Base-by-base conservation (phyloP, 495 filamentous ascomycete species). In the Lichenothelia convexa region DNA sequence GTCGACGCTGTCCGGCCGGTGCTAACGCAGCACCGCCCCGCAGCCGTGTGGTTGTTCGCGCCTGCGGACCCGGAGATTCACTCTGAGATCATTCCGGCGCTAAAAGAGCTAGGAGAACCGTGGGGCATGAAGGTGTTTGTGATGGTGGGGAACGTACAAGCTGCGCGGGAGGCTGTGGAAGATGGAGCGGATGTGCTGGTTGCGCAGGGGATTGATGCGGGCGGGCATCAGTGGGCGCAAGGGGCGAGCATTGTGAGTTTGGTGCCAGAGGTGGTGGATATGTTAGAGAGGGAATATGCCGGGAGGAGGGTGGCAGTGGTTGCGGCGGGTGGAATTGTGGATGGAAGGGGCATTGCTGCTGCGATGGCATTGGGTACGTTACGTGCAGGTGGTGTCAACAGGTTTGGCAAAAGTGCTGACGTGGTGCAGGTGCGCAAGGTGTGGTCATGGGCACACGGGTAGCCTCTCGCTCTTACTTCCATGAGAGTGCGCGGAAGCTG, bases 1-100 rank as follows among this genome's bases (percentile, higher is more conserved):
- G 38, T 58, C 0, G 36, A 45, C 8, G 64, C 70, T 1, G 41
- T 67, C 12, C n/a, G n/a, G n/a, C 30, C 55, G 0, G 49, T 58
- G 0, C 56, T 76, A 8, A 35, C 50, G 21, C 48, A 55, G 11
- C 62, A 62, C 47, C 60, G 55, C 7, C 80, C 80, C 0, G 64
- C 63, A 16, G 80, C 78, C 1, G 66, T 61, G 8, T 87, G 80
- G 80, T 55, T 87, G 6, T 85, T 72, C 41, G 77, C 78, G 0
- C n/a, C n/a, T n/a, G n/a, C n/a, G n/a, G n/a, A n/a, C n/a, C 71
- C 78, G 1, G 41, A 38, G 4, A 54, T 60, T 0, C 50, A 59
- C 12, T 21, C 46, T 0, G 64, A 77, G 6, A 53, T 78, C 3
- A 54, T 65, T 4, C 32, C 40, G 0, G 84, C 78, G 78, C 60